Percentiles rank a stretch among this genome's conserved stretches.
Conservation (phyloP, 192 early-diverging fungal species). For the Phlyctochytrium planicorne region DNA sequence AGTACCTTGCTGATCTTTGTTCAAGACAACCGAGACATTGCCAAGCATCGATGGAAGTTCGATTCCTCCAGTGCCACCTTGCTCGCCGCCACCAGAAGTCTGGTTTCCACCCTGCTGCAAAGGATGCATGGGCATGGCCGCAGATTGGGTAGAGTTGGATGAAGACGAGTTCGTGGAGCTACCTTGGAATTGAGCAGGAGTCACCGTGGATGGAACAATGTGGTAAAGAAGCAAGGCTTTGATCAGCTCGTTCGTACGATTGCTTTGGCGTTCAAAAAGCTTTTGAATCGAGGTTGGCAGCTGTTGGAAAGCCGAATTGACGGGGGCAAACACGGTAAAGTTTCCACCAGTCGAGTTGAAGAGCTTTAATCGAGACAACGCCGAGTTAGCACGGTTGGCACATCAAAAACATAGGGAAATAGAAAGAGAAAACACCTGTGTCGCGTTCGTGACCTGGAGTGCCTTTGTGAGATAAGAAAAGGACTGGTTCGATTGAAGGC, state of each 20-base stretch:
- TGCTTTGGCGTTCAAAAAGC: not conserved
- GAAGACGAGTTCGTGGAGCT: too few relatives aligned
- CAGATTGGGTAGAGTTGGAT: too few relatives aligned
- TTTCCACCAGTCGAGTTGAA: not conserved
- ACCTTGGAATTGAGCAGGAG: not conserved
- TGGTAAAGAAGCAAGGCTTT: not conserved
- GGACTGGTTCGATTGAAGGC: not conserved
- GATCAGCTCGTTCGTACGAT: not conserved
- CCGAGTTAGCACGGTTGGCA: too few relatives aligned
- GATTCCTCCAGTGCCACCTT: not conserved
- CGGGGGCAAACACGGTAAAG: constrained; percentile 1
- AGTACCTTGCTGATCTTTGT: not conserved
- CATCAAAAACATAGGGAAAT: not conserved
- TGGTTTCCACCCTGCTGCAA: too few relatives aligned
- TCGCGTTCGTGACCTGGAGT: not conserved
- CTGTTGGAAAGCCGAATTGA: not conserved
- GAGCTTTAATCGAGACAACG: too few relatives aligned
- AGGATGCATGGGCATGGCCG: too few relatives aligned
- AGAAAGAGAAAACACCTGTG: not conserved
- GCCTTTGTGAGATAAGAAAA: not conserved
- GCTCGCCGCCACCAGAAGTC: too few relatives aligned
- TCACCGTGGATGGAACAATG: not conserved
- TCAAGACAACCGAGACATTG: not conserved
- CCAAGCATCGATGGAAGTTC: not conserved
- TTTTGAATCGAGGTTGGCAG: not conserved